phyloP scores from a whole-genome alignment of 441 rosid species.

The Geranium incanum region DNA sequence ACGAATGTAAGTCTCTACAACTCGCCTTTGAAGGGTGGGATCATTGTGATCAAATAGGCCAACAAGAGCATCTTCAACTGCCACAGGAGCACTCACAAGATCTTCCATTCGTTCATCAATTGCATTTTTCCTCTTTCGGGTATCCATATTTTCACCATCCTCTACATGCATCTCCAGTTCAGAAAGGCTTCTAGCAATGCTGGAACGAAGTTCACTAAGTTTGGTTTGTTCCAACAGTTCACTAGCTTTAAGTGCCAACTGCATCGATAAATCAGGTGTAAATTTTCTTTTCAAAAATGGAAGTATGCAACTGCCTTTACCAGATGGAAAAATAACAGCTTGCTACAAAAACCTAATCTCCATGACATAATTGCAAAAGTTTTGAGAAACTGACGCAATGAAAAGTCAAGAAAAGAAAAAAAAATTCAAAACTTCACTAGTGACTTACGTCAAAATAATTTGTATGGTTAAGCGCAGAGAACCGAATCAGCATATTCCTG shows the following conservation, averaged over 20 bases:
- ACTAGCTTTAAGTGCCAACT: slow-evolving; percentile 97
- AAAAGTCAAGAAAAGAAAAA: slow-evolving; percentile 4
- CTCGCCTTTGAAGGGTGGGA: slow-evolving; percentile 97
- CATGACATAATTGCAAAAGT: background rate
- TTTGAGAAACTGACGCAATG: background rate
- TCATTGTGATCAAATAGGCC: slow-evolving; percentile 98
- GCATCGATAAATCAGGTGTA: slow-evolving; percentile 28
- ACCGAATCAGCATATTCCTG: slow-evolving; percentile 87
- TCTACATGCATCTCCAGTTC: slow-evolving; percentile 98
- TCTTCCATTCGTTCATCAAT: slow-evolving; percentile 97
- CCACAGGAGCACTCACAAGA: slow-evolving; percentile 90
- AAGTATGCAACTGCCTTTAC: background rate
- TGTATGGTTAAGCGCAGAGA: slow-evolving; percentile 86
- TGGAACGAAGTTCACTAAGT: slow-evolving; percentile 95
- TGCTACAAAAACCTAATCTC: slow-evolving; percentile 5
- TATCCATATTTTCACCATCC: slow-evolving; percentile 98
- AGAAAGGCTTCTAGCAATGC: slow-evolving; percentile 96
- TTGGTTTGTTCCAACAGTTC: slow-evolving; percentile 95
- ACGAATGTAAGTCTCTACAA: slow-evolving; percentile 92
- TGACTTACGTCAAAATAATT: slow-evolving; percentile 82
- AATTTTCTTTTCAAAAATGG: slow-evolving; percentile 6
- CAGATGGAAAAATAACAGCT: background rate
- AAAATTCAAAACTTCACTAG: slow-evolving; percentile 9
- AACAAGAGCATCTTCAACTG: slow-evolving; percentile 99
- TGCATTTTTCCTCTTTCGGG: slow-evolving; percentile 95